These are phyloP conservation scores for Talaromyces amestolkiae DNA, from an alignment of 2,329 filamentous ascomycete species.

Conservation along the genomic window DNA sequence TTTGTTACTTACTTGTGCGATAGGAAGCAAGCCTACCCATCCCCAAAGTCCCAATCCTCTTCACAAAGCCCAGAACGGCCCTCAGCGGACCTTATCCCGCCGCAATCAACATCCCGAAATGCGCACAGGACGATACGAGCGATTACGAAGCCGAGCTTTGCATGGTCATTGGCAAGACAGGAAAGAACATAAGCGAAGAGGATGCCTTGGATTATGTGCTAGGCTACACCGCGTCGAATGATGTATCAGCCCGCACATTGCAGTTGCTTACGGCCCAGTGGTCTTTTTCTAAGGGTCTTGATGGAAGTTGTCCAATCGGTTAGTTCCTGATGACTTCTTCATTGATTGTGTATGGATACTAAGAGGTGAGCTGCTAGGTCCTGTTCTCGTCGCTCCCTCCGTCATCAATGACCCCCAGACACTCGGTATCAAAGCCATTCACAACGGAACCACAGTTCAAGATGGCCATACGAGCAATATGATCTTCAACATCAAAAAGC, in stretches of 20 bases:
- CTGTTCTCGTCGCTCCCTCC: neutral
- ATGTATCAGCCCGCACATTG: neutral
- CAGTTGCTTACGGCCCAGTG: neutral
- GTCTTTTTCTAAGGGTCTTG: neutral
- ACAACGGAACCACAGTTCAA: neutral
- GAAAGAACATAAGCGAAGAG: slow-evolving; percentile 43
- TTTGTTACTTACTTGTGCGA: neutral
- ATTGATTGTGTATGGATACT: too few species aligned
- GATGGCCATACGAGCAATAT: slow-evolving; percentile 2
- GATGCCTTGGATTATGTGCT: slow-evolving; percentile 54
- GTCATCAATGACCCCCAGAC: neutral
- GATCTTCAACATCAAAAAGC: neutral
- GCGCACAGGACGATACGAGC: slow-evolving; percentile 36
- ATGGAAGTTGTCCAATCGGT: neutral
- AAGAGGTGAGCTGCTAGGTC: neutral
- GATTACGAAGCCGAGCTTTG: slow-evolving; percentile 49
- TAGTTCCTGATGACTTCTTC: neutral
- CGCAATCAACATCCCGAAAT: slow-evolving; percentile 30
- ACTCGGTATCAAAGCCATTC: neutral
- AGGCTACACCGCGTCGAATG: slow-evolving; percentile 47
- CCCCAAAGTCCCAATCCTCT: slow-evolving; percentile 31
- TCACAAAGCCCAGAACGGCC: slow-evolving; percentile 32
- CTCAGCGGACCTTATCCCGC: slow-evolving; percentile 29
- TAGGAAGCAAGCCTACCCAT: slow-evolving; percentile 28
- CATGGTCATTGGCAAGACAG: slow-evolving; percentile 53